Evolutionary conservation across 176 grass and related monocot genomes (phyloP).

Genomic region (Eragrostis curvula): DNA sequence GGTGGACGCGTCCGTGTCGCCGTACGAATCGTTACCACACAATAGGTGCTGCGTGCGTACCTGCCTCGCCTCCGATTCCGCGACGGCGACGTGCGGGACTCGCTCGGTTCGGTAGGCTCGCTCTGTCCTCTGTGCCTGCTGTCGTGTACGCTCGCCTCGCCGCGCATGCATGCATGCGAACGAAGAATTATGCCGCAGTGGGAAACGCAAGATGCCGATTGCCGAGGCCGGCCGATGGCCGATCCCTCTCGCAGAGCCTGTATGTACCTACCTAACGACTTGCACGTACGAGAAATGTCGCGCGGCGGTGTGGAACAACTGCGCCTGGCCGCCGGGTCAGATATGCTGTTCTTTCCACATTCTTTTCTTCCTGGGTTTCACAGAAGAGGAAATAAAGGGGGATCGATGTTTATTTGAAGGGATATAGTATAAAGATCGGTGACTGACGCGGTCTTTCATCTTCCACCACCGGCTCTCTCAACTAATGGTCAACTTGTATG

Average conservation of each 20-base stretch:
- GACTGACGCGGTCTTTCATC: neutral
- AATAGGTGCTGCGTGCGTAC: neutral
- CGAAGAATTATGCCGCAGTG: neutral
- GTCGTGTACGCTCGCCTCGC: neutral
- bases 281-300: neutral
- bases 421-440: neutral
- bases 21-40: neutral
- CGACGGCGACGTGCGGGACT: neutral
- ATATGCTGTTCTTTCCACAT: constrained; percentile 9
- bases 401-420: too few relatives aligned
- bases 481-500: neutral
- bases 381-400: too few relatives aligned
- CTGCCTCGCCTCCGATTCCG: neutral
- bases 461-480: neutral
- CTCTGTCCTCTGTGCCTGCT: neutral
- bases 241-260: neutral
- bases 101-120: neutral
- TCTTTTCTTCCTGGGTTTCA: too few relatives aligned
- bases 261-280: neutral
- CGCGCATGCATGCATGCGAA: neutral
- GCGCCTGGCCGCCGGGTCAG: neutral
- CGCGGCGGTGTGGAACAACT: neutral
- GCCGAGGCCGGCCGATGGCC: neutral
- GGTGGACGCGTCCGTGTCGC: neutral
- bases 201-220: neutral